phyloP scores from a whole-genome alignment of 2,329 filamentous ascomycete genomes.

The Zarea fungicola region DNA sequence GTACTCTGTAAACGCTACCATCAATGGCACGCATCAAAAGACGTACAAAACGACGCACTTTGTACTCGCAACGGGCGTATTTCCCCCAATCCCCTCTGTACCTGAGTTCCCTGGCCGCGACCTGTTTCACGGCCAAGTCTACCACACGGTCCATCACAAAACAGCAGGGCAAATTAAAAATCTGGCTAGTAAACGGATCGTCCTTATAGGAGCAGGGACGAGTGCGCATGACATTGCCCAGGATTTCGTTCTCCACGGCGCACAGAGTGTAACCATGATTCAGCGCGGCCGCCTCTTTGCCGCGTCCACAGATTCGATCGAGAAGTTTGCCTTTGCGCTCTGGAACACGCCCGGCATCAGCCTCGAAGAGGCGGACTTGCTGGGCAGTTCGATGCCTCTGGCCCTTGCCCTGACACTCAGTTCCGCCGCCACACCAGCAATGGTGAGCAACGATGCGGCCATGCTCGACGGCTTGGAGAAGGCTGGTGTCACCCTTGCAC shows the following conservation, averaged over 20 bases:
- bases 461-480: constrained; percentile 39
- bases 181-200: constrained; percentile 33
- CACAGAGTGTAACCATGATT: constrained; percentile 44
- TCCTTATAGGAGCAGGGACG: constrained; percentile 45
- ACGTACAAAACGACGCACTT: constrained; percentile 34
- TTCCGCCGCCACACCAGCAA: constrained; percentile 34
- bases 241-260: constrained; percentile 43
- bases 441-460: constrained; percentile 35
- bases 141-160: constrained; percentile 39
- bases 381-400: constrained; percentile 39
- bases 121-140: constrained; percentile 35
- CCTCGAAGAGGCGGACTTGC: constrained; percentile 46
- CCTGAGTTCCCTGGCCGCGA: constrained; percentile 35
- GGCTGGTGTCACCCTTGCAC: constrained; percentile 41
- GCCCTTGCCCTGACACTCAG: constrained; percentile 41
- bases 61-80: constrained; percentile 43
- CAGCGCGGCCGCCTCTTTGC: constrained; percentile 48
- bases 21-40: constrained; percentile 19
- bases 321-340: constrained; percentile 37
- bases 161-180: constrained; percentile 28
- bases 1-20: constrained; percentile 33
- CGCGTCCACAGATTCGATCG: constrained; percentile 35
- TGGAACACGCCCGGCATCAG: constrained; percentile 31
- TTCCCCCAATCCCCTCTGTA: constrained; percentile 30
- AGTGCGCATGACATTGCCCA: constrained; percentile 47